These are phyloP conservation scores for Fusarium coffeatum DNA, from an alignment of 2,329 filamentous ascomycete genomes.

Conservation along the genomic window DNA sequence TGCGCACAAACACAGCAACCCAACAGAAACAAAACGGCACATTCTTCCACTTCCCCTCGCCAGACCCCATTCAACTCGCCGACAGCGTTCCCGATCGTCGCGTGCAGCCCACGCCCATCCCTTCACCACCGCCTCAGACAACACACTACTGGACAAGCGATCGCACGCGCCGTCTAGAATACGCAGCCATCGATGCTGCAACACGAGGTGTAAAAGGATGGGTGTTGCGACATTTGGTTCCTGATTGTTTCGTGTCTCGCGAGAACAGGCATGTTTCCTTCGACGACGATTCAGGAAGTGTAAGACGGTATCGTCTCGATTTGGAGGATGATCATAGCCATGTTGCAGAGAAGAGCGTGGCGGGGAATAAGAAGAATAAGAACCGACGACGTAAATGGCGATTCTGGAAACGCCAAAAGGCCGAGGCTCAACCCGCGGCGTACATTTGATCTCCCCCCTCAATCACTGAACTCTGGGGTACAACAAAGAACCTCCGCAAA, in stretches of 20 bases:
- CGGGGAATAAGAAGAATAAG: constrained; percentile 8
- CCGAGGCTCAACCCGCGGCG: constrained; percentile 29
- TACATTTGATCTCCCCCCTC: constrained; percentile 15
- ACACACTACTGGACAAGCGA: constrained; percentile 77
- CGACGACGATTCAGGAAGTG: constrained; percentile 72
- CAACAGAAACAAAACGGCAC: constrained; percentile 45
- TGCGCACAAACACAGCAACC: constrained; percentile 49
- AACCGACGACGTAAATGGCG: constrained; percentile 45
- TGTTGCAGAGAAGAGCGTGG: constrained; percentile 40
- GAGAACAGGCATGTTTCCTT: constrained; percentile 64
- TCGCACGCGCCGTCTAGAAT: constrained; percentile 70
- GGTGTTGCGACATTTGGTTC: constrained; percentile 67
- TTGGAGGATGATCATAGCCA: constrained; percentile 59
- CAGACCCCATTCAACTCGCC: constrained; percentile 53
- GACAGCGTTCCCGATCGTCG: constrained; percentile 33
- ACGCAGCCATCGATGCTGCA: constrained; percentile 74
- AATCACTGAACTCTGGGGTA: background rate
- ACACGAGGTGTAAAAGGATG: constrained; percentile 70
- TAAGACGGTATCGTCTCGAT: constrained; percentile 70
- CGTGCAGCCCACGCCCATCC: constrained; percentile 42
- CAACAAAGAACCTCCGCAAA: constrained; percentile 2
- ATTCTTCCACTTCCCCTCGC: constrained; percentile 64
- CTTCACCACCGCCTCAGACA: constrained; percentile 65
- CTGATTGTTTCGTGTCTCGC: constrained; percentile 69
- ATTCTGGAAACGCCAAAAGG: constrained; percentile 48